phyloP scores from a whole-genome alignment of 768 basidiomycete species.

The Brasilioporus rufonigricans region DNA sequence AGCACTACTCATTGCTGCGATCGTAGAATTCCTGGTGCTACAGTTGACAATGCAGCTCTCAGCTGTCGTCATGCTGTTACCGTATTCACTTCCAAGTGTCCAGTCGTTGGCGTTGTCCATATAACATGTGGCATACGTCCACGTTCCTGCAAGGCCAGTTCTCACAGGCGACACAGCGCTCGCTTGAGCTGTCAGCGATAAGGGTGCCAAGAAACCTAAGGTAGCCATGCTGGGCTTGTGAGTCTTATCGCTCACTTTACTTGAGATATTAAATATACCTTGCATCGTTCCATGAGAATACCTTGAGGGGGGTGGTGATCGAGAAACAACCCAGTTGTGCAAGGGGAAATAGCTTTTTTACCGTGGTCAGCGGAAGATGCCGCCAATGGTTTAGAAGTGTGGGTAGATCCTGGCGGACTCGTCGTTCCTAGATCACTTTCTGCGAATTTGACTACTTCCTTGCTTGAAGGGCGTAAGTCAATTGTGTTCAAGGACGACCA shows the following conservation, averaged over 20 bases:
- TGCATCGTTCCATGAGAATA: too few species aligned
- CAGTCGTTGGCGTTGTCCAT: slow-evolving; percentile 73
- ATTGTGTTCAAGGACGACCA: background rate
- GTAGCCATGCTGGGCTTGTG: background rate
- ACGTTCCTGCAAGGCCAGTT: slow-evolving; percentile 50
- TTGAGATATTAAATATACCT: too few species aligned
- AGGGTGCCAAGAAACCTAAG: background rate
- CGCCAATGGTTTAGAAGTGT: too few species aligned
- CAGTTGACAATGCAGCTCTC: slow-evolving; percentile 64
- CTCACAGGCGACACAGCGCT: slow-evolving; percentile 38
- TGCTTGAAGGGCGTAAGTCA: background rate
- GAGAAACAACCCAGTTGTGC: too few species aligned
- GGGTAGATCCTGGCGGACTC: too few species aligned
- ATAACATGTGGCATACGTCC: slow-evolving; percentile 65
- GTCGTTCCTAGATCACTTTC: too few species aligned
- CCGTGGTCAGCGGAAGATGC: too few species aligned
- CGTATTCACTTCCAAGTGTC: slow-evolving; percentile 45
- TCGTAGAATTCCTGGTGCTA: slow-evolving; percentile 48
- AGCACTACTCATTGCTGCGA: slow-evolving; percentile 73
- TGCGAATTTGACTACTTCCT: too few species aligned
- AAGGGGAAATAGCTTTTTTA: too few species aligned
- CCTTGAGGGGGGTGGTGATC: too few species aligned
- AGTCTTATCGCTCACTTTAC: background rate
- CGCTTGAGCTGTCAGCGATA: background rate
- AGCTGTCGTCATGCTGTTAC: slow-evolving; percentile 48